Percentiles rank a stretch among this genome's conserved stretches.
Evolutionary conservation across 345 rosid species (phyloP).

Genomic region (Excoecaria agallocha): DNA sequence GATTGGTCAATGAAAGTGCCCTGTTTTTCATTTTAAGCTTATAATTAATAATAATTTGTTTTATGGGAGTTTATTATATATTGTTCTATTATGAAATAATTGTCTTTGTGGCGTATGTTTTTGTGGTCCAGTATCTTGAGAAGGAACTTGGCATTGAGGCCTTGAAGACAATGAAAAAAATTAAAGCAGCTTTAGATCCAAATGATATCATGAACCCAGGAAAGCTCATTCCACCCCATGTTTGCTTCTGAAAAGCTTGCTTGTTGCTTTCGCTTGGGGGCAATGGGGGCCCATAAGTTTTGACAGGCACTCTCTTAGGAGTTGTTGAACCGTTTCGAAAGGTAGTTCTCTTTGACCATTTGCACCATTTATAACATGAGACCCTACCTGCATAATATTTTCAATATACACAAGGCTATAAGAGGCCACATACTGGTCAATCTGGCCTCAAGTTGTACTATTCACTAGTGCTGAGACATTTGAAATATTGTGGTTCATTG

Average conservation of each 20-base stretch:
- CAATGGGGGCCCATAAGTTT: neutral
- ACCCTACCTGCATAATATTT: neutral
- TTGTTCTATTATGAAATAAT: neutral
- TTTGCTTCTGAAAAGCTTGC: slow-evolving; percentile 49
- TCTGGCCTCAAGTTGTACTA: neutral
- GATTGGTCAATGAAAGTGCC: neutral
- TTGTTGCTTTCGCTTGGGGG: neutral
- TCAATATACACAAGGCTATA: neutral
- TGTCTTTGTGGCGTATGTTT: neutral
- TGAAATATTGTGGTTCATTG: neutral
- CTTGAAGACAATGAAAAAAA: too few relatives aligned
- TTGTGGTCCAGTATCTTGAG: slow-evolving; percentile 21
- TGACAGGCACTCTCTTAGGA: neutral
- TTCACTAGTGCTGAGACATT: neutral
- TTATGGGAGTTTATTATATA: neutral
- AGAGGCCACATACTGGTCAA: neutral
- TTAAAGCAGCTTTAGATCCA: slow-evolving; percentile 77
- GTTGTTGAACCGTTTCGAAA: neutral
- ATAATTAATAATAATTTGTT: neutral
- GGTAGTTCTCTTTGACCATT: neutral
- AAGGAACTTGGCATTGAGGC: too few relatives aligned
- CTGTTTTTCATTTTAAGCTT: neutral
- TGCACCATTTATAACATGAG: neutral
- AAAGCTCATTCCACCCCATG: slow-evolving; percentile 88
- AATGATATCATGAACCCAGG: slow-evolving; percentile 94